Evolutionary conservation across 2,329 filamentous ascomycete genomes (phyloP).

Genomic region (Verticillium alfalfae): DNA sequence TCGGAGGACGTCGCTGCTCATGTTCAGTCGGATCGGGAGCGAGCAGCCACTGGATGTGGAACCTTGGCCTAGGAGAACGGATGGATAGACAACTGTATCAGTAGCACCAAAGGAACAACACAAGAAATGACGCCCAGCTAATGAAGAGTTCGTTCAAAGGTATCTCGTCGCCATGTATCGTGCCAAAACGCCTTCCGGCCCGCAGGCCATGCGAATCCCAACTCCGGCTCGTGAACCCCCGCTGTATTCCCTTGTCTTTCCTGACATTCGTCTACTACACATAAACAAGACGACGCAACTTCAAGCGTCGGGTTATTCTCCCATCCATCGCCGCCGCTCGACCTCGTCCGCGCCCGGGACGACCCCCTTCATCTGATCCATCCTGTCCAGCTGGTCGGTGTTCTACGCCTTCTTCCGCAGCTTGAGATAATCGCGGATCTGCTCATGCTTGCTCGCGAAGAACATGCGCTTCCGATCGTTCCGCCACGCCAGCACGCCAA

Average conservation of each 20-base stretch:
- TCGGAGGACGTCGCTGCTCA: not conserved
- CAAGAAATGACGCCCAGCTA: not conserved
- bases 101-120: not conserved
- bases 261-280: not conserved
- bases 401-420: constrained; percentile 50
- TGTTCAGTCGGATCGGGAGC: not conserved
- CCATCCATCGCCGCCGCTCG: not conserved
- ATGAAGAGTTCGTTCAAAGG: not conserved
- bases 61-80: not conserved
- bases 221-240: not conserved
- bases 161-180: not conserved
- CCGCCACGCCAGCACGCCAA: constrained; percentile 85
- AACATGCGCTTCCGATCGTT: constrained; percentile 77
- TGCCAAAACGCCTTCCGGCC: not conserved
- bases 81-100: not conserved
- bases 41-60: not conserved
- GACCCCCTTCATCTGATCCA: not conserved
- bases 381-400: not conserved
- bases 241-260: not conserved
- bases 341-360: not conserved
- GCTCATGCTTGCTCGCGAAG: constrained; percentile 87
- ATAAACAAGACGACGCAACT: too few relatives aligned
- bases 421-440: constrained; percentile 76
- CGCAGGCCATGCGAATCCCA: not conserved
- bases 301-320: not conserved